Evolutionary conservation across 306 rosid genomes (phyloP).

Genomic region (Vicia faba): DNA sequence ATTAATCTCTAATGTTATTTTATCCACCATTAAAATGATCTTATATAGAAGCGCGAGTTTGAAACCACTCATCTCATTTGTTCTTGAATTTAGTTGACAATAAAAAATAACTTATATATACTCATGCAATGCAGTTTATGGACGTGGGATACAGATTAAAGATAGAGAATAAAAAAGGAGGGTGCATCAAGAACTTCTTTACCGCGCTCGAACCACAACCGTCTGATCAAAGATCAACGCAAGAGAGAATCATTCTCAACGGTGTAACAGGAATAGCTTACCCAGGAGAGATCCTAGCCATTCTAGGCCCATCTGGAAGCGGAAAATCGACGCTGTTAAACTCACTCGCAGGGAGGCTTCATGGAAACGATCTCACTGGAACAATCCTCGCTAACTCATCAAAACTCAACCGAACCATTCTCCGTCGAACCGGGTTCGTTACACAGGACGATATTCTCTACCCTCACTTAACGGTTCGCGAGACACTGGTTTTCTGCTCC

Average conservation of each 20-base stretch:
- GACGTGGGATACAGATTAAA: slow-evolving; percentile 69
- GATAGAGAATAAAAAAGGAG: slow-evolving; percentile 42
- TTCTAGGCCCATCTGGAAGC: slow-evolving; percentile 89
- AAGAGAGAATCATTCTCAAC: slow-evolving; percentile 60
- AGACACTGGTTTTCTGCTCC: slow-evolving; percentile 77
- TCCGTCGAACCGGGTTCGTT: slow-evolving; percentile 76
- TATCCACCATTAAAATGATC: neutral
- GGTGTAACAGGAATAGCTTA: slow-evolving; percentile 73
- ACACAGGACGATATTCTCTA: slow-evolving; percentile 80
- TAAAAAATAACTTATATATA: neutral
- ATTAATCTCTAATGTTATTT: neutral
- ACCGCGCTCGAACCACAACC: neutral
- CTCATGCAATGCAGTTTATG: slow-evolving; percentile 80
- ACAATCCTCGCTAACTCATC: slow-evolving; percentile 63
- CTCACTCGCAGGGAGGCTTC: slow-evolving; percentile 69
- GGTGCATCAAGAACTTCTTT: slow-evolving; percentile 44
- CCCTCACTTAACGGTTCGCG: slow-evolving; percentile 82
- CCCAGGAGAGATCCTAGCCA: slow-evolving; percentile 82
- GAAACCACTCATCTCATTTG: no score
- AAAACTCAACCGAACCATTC: slow-evolving; percentile 48
- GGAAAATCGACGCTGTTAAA: slow-evolving; percentile 88
- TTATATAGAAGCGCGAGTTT: no score
- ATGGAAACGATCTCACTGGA: slow-evolving; percentile 59
- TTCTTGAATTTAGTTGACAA: no score
- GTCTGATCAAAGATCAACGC: slow-evolving; percentile 41